Conservation (phyloP, 2,329 filamentous ascomycete genomes). For the Aureobasidium lini region DNA sequence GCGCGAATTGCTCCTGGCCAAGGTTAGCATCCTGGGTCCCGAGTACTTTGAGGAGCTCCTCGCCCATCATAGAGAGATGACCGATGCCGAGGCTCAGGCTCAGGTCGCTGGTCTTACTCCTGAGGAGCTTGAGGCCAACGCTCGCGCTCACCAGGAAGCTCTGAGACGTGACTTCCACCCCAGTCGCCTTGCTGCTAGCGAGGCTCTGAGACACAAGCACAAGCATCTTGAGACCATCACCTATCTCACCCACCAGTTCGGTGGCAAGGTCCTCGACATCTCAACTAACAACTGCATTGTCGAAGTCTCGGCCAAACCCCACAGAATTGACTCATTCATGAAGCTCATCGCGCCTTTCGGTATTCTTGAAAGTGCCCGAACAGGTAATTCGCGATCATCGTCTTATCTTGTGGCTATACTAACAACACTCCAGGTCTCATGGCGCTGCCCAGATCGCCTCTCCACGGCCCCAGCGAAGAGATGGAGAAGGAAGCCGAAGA, state of each 20-base stretch:
- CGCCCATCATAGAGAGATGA: slow-evolving; percentile 90
- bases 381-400: slow-evolving; percentile 44
- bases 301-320: slow-evolving; percentile 88
- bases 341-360: slow-evolving; percentile 92
- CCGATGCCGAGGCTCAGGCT: slow-evolving; percentile 36
- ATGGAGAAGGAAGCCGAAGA: slow-evolving; percentile 81
- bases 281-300: slow-evolving; percentile 98
- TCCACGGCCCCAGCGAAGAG: slow-evolving; percentile 64
- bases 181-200: slow-evolving; percentile 71
- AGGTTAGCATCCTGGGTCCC: slow-evolving; percentile 91
- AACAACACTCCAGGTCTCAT: slow-evolving; percentile 60
- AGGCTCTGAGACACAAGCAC: slow-evolving; percentile 93
- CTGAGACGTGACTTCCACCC: slow-evolving; percentile 71
- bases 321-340: slow-evolving; percentile 92
- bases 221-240: slow-evolving; percentile 96
- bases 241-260: slow-evolving; percentile 94
- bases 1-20: slow-evolving; percentile 88
- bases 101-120: slow-evolving; percentile 19
- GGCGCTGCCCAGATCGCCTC: slow-evolving; percentile 88
- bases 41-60: slow-evolving; percentile 98
- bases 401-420: slow-evolving; percentile 11
- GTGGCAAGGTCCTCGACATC: slow-evolving; percentile 94
- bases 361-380: slow-evolving; percentile 90
- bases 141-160: slow-evolving; percentile 27
- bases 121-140: slow-evolving; percentile 20